phyloP scores from a whole-genome alignment of 2,329 filamentous ascomycete species.

The Dryadomyces quercus-mongolicae region DNA sequence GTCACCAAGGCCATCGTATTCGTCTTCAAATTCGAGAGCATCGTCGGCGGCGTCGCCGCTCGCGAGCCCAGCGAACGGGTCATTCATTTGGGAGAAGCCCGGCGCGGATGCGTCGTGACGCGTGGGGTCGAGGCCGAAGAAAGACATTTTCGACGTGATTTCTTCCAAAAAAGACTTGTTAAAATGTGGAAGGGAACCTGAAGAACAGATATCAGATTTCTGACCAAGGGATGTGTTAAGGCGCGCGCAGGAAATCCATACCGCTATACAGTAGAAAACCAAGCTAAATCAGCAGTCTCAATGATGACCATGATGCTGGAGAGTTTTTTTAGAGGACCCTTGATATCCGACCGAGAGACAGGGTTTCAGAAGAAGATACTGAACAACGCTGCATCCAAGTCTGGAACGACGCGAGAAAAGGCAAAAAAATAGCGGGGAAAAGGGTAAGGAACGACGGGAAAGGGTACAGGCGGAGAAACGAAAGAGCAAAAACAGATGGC shows the following conservation, averaged over 20 bases:
- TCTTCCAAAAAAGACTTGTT: too few species aligned
- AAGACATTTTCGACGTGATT: constrained; percentile 52
- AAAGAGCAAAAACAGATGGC: not conserved
- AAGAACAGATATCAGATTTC: not conserved
- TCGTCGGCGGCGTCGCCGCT: constrained; percentile 49
- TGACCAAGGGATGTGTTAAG: not conserved
- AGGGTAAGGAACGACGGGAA: not conserved
- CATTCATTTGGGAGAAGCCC: constrained; percentile 71
- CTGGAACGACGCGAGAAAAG: not conserved
- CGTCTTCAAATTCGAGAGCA: constrained; percentile 78
- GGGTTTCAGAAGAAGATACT: not conserved
- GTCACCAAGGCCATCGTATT: constrained; percentile 88
- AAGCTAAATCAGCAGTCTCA: not conserved
- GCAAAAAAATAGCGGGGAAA: not conserved
- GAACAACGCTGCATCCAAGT: not conserved
- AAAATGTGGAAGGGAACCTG: not conserved
- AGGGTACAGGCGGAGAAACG: not conserved
- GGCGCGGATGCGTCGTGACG: constrained; percentile 57
- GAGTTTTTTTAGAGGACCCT: not conserved
- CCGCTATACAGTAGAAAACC: constrained; percentile 1
- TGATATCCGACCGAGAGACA: not conserved
- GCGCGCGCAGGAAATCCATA: not conserved
- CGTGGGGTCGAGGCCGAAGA: constrained; percentile 76
- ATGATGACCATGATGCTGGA: constrained; percentile 4
- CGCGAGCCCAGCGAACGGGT: constrained; percentile 80